A percentile compares a stretch with the other conserved stretches of the same genome.
These are phyloP conservation scores for Penicillium sp. DNA, from an alignment of 2,329 filamentous ascomycete genomes.

Conservation along the genomic window DNA sequence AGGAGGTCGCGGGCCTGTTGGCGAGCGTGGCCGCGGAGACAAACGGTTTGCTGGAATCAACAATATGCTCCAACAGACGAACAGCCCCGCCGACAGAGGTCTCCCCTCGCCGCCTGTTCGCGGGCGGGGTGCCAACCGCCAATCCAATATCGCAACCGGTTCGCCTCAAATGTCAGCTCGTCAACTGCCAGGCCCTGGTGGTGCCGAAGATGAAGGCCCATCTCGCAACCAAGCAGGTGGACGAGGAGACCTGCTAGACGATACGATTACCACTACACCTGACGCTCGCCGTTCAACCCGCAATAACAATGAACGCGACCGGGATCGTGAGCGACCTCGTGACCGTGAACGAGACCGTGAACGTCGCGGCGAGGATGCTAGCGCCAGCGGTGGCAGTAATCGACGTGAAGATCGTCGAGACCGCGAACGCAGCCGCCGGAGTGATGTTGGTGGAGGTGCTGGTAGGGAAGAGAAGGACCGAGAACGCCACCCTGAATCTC, in stretches of 20 bases:
- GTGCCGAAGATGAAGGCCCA: slow-evolving; percentile 30
- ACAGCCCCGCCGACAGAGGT: slow-evolving; percentile 32
- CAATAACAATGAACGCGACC: slow-evolving; percentile 27
- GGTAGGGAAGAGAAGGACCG: slow-evolving; percentile 24
- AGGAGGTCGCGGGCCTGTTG: slow-evolving; percentile 37
- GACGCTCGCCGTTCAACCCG: slow-evolving; percentile 36
- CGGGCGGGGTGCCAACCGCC: slow-evolving; percentile 40
- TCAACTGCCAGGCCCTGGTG: slow-evolving; percentile 32
- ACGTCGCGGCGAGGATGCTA: slow-evolving; percentile 30
- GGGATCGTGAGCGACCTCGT: slow-evolving; percentile 32
- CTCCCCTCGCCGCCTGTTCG: slow-evolving; percentile 38
- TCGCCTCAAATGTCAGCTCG: slow-evolving; percentile 32
- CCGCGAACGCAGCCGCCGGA: slow-evolving; percentile 37
- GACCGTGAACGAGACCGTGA: slow-evolving; percentile 23
- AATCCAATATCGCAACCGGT: slow-evolving; percentile 31
- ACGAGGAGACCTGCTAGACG: slow-evolving; percentile 37
- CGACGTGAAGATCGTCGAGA: slow-evolving; percentile 41
- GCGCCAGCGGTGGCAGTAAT: slow-evolving; percentile 22
- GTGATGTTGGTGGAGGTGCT: slow-evolving; percentile 25
- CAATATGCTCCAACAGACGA: slow-evolving; percentile 48
- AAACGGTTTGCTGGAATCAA: slow-evolving; percentile 49
- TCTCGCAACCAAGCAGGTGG: slow-evolving; percentile 30
- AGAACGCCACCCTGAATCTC: slow-evolving; percentile 28
- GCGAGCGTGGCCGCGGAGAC: slow-evolving; percentile 44
- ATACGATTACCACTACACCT: slow-evolving; percentile 28